Conservation (phyloP, 1,284 basidiomycete species). For the Neolentinus lepideus region DNA sequence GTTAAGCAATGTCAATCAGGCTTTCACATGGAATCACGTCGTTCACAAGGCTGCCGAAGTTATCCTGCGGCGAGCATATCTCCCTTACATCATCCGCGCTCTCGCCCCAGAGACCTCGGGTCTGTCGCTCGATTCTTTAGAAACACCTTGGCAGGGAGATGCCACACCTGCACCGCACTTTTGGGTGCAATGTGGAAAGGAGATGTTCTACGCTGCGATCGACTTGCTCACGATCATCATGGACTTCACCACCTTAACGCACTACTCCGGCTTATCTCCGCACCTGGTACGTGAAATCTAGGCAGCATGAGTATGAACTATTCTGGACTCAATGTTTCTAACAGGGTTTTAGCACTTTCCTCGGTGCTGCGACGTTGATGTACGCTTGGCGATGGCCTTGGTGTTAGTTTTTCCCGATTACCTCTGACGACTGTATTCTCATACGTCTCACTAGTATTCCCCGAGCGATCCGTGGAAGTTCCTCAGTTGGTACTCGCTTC, state of each 20-base stretch:
- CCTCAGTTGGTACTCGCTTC: background rate
- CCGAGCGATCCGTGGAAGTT: constrained; percentile 1
- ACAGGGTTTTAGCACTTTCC: constrained; percentile 4
- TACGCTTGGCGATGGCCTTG: constrained; percentile 5
- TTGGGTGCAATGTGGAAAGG: constrained; percentile 3
- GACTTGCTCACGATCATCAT: background rate
- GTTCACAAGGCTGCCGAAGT: constrained; percentile 2
- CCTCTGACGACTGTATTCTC: background rate
- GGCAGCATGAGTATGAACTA: background rate
- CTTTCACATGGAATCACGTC: constrained; percentile 1
- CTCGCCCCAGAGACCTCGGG: constrained; percentile 1
- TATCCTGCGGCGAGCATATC: constrained; percentile 1
- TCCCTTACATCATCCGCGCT: constrained; percentile 3
- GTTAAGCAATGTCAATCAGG: background rate
- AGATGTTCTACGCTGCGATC: constrained; percentile 3
- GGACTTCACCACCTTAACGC: constrained; percentile 1
- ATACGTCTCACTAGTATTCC: background rate
- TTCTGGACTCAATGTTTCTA: background rate
- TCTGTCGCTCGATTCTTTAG: background rate
- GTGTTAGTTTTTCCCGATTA: background rate
- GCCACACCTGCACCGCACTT: background rate
- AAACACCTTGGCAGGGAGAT: background rate
- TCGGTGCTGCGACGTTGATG: constrained; percentile 3
- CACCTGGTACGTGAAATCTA: constrained; percentile 1
- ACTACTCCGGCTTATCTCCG: constrained; percentile 1